Evolutionary conservation across 768 basidiomycete genomes (phyloP), one percentile per base, ranked within the genome.

Genomic region (Podaxis pistillaris): DNA sequence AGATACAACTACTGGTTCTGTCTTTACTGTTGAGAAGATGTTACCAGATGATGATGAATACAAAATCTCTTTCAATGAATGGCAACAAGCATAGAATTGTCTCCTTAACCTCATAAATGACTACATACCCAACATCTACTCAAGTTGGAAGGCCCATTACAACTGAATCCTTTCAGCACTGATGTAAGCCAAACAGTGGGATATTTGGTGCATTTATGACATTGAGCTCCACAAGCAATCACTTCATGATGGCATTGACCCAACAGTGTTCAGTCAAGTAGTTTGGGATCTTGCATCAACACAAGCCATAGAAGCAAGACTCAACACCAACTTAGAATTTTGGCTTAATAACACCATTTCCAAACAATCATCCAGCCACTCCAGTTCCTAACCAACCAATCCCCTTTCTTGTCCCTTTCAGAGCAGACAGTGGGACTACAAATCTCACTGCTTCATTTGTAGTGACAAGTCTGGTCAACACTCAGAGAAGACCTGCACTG

Each of bases 31-130:
- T n/a, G 53, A 55, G 19, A 36, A 22, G 17, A 12, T 11, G 5
- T 19, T 55, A 17, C 33, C 17, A 11, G n/a, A 47, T 40, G 46
- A 54, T 4, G 58, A 64, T 1, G 71, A 72, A 54, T 51, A 64
- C 2, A 33, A 54, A 7, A 47, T 72, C 2, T 46, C 59, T 4
- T 72, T 70, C 52, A 67, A 70, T 7, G 63, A 69, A 22, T 70
- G 69, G 71, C 63, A 64, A 12, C 68, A 70, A 46, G 68, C 67
- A 1, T 70, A 67, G 65, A n/a, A 24, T 3, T 63, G 63, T 5
- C 62, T 72, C 1, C 62, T 68, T 2, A 12, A 51, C 9, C 60
- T 70, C 1, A 67, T 70, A 4, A 2, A 26, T 0, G 47, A 62
- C 4, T 67, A 64, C 36, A 13, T 67, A 5, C 68, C 66, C 0